These are phyloP conservation scores for Gossypium davidsonii DNA, from an alignment of 441 rosid species.

Conservation along the genomic window DNA sequence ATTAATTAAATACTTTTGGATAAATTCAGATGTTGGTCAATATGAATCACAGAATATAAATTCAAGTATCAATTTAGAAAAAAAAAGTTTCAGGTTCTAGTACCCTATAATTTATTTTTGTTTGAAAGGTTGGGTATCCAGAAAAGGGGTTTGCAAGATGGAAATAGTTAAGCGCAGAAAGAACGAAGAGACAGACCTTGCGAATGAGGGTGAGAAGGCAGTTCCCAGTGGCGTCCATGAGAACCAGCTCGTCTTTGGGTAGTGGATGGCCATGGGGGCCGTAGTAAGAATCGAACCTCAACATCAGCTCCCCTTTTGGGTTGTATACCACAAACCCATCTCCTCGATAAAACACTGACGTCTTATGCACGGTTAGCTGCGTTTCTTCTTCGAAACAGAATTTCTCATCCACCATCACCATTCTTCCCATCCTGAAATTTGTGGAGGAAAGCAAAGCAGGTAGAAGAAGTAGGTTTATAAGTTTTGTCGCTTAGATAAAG, in stretches of 20 bases:
- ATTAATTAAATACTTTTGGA: too few species aligned
- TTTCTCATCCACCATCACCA: conserved; percentile 23
- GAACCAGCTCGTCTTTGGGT: conserved; percentile 30
- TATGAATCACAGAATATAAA: too few species aligned
- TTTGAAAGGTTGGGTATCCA: too few species aligned
- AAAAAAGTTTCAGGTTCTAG: too few species aligned
- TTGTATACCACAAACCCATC: conserved; percentile 33
- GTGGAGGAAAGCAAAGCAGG: not conserved
- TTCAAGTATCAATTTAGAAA: too few species aligned
- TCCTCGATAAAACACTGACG: conserved; percentile 35
- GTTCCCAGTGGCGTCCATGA: conserved; percentile 38
- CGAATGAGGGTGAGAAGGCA: conserved; percentile 35
- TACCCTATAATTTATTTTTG: too few species aligned
- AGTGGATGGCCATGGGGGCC: conserved; percentile 19
- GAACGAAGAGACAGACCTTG: conserved; percentile 20
- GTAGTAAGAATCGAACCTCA: conserved; percentile 32
- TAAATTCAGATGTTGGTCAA: too few species aligned
- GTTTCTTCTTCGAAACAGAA: conserved; percentile 28
- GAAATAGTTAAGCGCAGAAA: too few species aligned
- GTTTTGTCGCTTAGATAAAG: not conserved
- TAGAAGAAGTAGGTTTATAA: not conserved
- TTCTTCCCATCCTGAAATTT: conserved; percentile 9
- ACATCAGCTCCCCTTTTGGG: conserved; percentile 21
- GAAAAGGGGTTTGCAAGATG: too few species aligned
- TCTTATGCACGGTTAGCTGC: conserved; percentile 26